phyloP scores from a whole-genome alignment of 768 basidiomycete genomes.

The Filobasidium floriforme region DNA sequence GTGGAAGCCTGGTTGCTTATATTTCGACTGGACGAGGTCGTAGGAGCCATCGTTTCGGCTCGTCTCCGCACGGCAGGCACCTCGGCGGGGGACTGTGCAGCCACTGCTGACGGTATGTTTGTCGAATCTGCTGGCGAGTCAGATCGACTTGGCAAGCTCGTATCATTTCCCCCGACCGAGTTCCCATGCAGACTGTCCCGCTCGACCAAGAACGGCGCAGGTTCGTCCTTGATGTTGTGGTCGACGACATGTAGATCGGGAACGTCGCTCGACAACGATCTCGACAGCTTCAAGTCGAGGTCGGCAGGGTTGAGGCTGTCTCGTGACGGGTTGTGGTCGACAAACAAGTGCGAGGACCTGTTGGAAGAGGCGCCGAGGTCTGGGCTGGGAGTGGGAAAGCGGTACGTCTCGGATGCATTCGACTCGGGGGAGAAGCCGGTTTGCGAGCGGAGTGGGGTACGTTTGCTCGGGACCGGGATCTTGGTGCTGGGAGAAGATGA shows the following conservation, averaged over 20 bases:
- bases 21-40: neutral
- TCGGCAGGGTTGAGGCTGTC: slow-evolving; percentile 1
- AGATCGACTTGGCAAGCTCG: neutral
- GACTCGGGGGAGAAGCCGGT: neutral
- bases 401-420: neutral
- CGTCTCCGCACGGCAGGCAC: neutral
- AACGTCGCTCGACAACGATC: neutral
- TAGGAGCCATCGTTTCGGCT: neutral
- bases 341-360: neutral
- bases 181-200: neutral
- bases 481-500: neutral
- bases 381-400: neutral
- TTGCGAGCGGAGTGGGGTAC: neutral
- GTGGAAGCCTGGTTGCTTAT: neutral
- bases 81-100: neutral
- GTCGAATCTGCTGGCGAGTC: neutral
- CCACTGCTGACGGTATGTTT: neutral
- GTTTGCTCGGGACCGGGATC: neutral
- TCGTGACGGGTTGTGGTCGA: neutral
- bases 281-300: neutral
- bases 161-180: neutral
- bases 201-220: slow-evolving; percentile 1
- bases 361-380: neutral
- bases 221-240: neutral
- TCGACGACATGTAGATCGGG: neutral